These are phyloP conservation scores for Fusarium sacchari DNA, from an alignment of 2,329 filamentous ascomycete species.

Conservation along the genomic window DNA sequence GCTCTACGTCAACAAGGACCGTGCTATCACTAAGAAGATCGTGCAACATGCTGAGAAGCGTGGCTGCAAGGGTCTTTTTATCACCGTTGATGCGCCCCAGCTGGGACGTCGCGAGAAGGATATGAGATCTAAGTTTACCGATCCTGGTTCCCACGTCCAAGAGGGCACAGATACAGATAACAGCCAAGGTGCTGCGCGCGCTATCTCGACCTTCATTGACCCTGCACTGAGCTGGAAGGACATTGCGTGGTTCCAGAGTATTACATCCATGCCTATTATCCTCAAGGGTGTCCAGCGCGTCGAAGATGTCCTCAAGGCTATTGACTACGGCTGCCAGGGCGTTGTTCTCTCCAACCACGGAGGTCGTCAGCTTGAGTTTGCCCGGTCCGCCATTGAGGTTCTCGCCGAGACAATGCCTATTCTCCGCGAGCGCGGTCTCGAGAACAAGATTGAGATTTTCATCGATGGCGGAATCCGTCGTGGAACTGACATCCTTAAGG, in stretches of 20 bases:
- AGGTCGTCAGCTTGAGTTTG: constrained; percentile 91
- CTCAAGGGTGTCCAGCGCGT: constrained; percentile 97
- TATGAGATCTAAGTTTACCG: constrained; percentile 92
- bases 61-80: constrained; percentile 95
- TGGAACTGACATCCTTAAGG: constrained; percentile 95
- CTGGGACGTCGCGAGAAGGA: constrained; percentile 96
- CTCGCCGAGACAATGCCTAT: constrained; percentile 94
- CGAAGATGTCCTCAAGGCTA: constrained; percentile 91
- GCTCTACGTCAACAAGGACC: constrained; percentile 96
- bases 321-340: constrained; percentile 83
- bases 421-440: constrained; percentile 76
- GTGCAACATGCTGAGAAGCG: constrained; percentile 90
- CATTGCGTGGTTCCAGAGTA: constrained; percentile 88
- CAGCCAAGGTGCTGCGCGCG: constrained; percentile 90
- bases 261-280: constrained; percentile 94
- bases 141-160: constrained; percentile 86
- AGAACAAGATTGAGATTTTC: constrained; percentile 85
- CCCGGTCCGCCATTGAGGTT: constrained; percentile 88
- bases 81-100: constrained; percentile 97
- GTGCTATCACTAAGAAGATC: constrained; percentile 87
- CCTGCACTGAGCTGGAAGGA: constrained; percentile 93
- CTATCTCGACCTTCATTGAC: constrained; percentile 97
- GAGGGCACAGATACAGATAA: constrained; percentile 79
- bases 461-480: constrained; percentile 91
- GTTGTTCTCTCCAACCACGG: constrained; percentile 97